phyloP scores from a whole-genome alignment of 441 rosid species.

The Raphanus hybrid region DNA sequence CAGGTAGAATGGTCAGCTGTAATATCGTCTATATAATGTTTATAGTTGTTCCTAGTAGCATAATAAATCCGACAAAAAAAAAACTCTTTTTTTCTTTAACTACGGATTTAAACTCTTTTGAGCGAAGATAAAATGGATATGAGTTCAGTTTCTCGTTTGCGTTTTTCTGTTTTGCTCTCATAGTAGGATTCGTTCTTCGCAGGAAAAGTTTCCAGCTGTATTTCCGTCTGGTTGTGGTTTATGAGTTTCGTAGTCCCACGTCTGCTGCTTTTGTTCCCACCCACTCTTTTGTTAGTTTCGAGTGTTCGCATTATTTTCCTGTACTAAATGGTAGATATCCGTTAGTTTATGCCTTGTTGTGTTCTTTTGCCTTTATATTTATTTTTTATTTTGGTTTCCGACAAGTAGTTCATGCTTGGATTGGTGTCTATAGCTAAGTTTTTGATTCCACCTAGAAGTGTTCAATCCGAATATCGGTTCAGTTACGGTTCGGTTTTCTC shows the following conservation, averaged over 20 bases:
- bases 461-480: too few species aligned
- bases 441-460: neutral
- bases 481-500: too few species aligned
- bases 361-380: neutral
- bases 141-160: too few species aligned
- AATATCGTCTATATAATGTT: too few species aligned
- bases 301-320: neutral
- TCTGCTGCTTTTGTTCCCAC: neutral
- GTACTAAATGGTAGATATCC: neutral
- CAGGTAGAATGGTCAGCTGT: too few species aligned
- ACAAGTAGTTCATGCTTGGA: neutral
- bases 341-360: constrained; percentile 4
- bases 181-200: too few species aligned
- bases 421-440: neutral
- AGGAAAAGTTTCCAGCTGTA: neutral
- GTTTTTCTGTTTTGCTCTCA: too few species aligned
- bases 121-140: too few species aligned
- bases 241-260: neutral
- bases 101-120: too few species aligned
- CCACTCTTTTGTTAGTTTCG: neutral
- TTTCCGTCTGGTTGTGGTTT: neutral
- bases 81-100: too few species aligned
- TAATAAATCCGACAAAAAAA: too few species aligned
- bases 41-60: too few species aligned
- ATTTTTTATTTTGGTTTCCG: neutral